Evolutionary conservation across 2,329 filamentous ascomycete genomes (phyloP).

Genomic region (Neofusicoccum cordaticola): DNA sequence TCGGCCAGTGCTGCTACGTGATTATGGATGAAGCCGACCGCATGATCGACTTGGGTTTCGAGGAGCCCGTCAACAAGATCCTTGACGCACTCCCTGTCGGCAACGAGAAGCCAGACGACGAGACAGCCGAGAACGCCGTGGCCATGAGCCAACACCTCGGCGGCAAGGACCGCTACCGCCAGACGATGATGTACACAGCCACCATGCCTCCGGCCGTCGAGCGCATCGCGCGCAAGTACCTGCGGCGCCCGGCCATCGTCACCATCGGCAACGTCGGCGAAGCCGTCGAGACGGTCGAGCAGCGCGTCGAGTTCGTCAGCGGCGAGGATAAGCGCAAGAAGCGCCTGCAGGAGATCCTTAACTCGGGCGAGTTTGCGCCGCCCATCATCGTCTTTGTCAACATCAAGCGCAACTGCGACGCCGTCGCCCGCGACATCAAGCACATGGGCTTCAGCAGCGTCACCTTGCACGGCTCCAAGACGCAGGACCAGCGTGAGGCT

Average conservation of each 20-base stretch:
- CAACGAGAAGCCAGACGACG: constrained; percentile 93
- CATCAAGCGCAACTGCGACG: constrained; percentile 98
- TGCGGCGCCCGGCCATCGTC: constrained; percentile 87
- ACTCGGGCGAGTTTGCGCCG: constrained; percentile 73
- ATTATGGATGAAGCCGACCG: constrained; percentile 99
- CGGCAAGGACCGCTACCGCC: constrained; percentile 76
- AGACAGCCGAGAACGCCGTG: constrained; percentile 80
- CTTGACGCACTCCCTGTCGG: constrained; percentile 86
- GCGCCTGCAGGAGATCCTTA: constrained; percentile 85
- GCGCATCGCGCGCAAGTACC: constrained; percentile 94
- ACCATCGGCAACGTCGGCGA: constrained; percentile 93
- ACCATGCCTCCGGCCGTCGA: constrained; percentile 94
- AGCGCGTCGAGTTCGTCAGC: constrained; percentile 85
- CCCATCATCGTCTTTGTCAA: constrained; percentile 99
- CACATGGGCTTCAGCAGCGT: constrained; percentile 87
- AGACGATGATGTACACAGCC: constrained; percentile 99
- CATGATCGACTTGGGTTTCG: constrained; percentile 98
- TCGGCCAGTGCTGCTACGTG: constrained; percentile 95
- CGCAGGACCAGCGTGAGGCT: constrained; percentile 94
- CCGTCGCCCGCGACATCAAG: constrained; percentile 90
- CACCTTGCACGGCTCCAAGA: constrained; percentile 92
- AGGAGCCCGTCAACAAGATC: constrained; percentile 96
- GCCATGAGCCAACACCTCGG: constrained; percentile 81
- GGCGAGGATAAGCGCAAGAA: constrained; percentile 97
- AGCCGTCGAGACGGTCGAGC: constrained; percentile 95